phyloP scores from a whole-genome alignment of 2,329 filamentous ascomycete genomes.

The Pseudogymnoascus sp. region DNA sequence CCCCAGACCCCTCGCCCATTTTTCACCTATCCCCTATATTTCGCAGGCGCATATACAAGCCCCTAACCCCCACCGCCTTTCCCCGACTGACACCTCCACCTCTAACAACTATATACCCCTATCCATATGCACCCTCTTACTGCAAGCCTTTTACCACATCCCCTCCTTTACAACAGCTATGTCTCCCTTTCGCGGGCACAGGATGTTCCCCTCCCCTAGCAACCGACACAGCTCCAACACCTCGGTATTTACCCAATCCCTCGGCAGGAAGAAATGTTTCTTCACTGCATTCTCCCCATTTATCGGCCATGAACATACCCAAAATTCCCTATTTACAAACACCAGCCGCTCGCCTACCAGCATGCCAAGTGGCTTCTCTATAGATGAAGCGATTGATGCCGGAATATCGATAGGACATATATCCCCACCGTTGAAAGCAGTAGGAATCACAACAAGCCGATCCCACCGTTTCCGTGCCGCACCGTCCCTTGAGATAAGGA shows the following conservation, averaged over 20 bases:
- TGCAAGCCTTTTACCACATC: too few relatives aligned
- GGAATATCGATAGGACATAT: too few relatives aligned
- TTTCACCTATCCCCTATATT: not conserved
- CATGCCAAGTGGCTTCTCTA: conserved; percentile 7
- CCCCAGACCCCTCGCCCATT: not conserved
- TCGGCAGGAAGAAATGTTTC: conserved; percentile 11
- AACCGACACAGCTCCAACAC: conserved; percentile 7
- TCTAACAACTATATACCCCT: too few relatives aligned
- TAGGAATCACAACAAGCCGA: too few relatives aligned
- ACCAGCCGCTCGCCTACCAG: conserved; percentile 7
- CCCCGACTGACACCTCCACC: too few relatives aligned
- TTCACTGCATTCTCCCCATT: not conserved
- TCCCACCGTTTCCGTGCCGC: too few relatives aligned
- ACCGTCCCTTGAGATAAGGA: too few relatives aligned
- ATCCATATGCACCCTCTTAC: too few relatives aligned
- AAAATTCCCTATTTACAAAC: conserved; percentile 8
- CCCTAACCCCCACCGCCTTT: not conserved
- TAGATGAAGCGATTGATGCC: too few relatives aligned
- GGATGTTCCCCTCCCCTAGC: conserved; percentile 9
- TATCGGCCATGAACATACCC: conserved; percentile 9
- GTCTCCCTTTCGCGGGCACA: conserved; percentile 9
- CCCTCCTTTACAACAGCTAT: not conserved
- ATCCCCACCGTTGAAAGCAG: too few relatives aligned
- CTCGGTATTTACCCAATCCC: conserved; percentile 11
- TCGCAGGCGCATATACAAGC: not conserved